Evolutionary conservation across 805 yeast species (phyloP), one percentile per base, ranked within the genome.

Genomic region (Pichia ethanolica): DNA sequence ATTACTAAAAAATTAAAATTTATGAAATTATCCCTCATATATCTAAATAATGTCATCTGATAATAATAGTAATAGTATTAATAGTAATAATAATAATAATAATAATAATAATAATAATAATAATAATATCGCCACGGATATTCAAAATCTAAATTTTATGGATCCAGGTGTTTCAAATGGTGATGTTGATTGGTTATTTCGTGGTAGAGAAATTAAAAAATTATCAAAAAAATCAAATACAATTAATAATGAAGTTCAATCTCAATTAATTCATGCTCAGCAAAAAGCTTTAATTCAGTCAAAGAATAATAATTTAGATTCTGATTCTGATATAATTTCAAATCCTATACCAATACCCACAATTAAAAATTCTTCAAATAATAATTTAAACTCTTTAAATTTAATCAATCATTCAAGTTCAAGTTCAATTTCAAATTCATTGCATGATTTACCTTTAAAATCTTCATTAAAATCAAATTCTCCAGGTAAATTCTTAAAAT

Each of bases 101-200:
- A 38, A 34, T 34, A 34, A 11, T 34, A 34, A 5, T 11, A 9
- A 9, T 9, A 34, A 34, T 34, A 11, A 5, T 12, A 39, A 26
- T 14, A 35, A 20, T 20, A 20, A 20, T 20, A 20, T 20, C 34
- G 14, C 20, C 13, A 35, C 9, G 9, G 49, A 48, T n/a, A 44
- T 28, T 9, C 39, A 39, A n/a, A 25, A 32, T 26, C 39, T 42
- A 1, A 43, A 35, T 12, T 49, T 49, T 14, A 20, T 49, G 13
- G 67, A 62, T 36, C 65, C 69, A 3, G 86, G 86, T 5, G 86
- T 81, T 3, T 70, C 83, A 46, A 81, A 83, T 58, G 83, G 86
- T 41, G 91, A 86, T 56, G 89, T 86, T 11, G 95, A 86, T 60
- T 86, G 95, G 95, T 70, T 86, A 30, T 86, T 86, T 61, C 72